Conservation (phyloP, 352 stramenopile species). For the Pythium sukuiense region DNA sequence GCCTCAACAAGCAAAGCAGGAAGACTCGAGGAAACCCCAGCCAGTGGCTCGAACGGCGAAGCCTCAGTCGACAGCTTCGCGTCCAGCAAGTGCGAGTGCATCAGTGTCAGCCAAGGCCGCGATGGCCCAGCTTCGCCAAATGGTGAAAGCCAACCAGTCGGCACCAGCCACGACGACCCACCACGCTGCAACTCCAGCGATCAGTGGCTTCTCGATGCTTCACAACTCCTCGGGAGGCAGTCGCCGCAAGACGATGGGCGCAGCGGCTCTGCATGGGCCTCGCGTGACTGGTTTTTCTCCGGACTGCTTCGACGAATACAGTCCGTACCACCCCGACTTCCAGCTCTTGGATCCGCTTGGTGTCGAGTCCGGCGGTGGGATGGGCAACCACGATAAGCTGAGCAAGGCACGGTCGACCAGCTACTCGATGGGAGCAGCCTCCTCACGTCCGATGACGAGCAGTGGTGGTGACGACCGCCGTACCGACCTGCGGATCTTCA, state of each 20-base stretch:
- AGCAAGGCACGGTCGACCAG: constrained; percentile 22
- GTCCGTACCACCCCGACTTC: constrained; percentile 70
- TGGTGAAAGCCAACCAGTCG: constrained; percentile 17
- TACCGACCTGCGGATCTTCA: constrained; percentile 80
- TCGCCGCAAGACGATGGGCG: constrained; percentile 15
- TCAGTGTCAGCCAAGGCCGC: constrained; percentile 12
- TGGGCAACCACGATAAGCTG: constrained; percentile 13
- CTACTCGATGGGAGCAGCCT: constrained; percentile 2
- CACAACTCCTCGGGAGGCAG: constrained; percentile 10
- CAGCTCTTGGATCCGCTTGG: constrained; percentile 43
- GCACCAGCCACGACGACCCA: constrained; percentile 9
- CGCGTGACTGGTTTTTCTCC: constrained; percentile 13
- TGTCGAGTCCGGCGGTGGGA: constrained; percentile 27
- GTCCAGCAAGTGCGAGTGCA: not conserved
- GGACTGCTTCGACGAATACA: constrained; percentile 83
- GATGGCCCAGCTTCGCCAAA: constrained; percentile 24
- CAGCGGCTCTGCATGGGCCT: not conserved
- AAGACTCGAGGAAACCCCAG: not conserved
- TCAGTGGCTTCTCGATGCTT: constrained; percentile 14
- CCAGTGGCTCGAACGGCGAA: not conserved
- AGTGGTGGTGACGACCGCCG: constrained; percentile 27
- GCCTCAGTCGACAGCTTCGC: not conserved
- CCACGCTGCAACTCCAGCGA: not conserved
- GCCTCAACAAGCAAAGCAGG: not conserved
- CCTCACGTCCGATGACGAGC: not conserved